Base-by-base conservation (phyloP, 139 green algal species). In the Micractinium sp. region DNA sequence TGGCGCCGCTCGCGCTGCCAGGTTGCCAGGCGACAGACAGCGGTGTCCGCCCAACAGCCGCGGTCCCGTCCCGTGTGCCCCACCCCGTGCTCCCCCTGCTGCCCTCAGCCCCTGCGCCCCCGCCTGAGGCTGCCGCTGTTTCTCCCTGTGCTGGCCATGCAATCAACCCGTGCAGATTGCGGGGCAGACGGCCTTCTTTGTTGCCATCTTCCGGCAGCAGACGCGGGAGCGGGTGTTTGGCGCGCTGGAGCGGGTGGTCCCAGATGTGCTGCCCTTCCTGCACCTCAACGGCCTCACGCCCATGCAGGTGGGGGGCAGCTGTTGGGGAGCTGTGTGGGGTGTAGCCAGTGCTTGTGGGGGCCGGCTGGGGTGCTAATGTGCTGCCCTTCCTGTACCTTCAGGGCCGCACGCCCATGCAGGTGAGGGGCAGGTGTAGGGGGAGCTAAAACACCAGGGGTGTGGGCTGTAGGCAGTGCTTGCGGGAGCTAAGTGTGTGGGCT, bases 141-240 rank as follows among this genome's bases (percentile, higher is more conserved):
- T 60, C 18, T 60, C 56, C 56, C 35, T 5, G 0, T 82, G 13
- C 31, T 71, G 47, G 0, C 79, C 47, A 29, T 36, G 1, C 35
- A 47, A n/a, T n/a, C n/a, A n/a, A 9, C 36, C 22, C 77, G 41
- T 61, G 67, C 63, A 83, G 74, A 53, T 89, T 38, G 61, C 63
- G 5, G 89, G 85, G 15, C 91, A 92, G 86, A 89, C 86, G 5
- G 82, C 92, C 16, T 95, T 95, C 79, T 94, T 94, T 53, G 90
- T 98, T 75, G 88, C 91, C 0, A 87, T 98, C 63, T 98, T 98
- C 90, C 90, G 92, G 35, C 84, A 91, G n/a, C 35, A 89, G 35
- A 92, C 90, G 2, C 89, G 95, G 15, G 95, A 97, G 69, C 56
- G 67, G 1, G 84, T 96, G 53, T 91, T 97, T 82, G 89, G n/a